Evolutionary conservation across 345 rosid species (phyloP).

Genomic region (Dimocarpus longan): DNA sequence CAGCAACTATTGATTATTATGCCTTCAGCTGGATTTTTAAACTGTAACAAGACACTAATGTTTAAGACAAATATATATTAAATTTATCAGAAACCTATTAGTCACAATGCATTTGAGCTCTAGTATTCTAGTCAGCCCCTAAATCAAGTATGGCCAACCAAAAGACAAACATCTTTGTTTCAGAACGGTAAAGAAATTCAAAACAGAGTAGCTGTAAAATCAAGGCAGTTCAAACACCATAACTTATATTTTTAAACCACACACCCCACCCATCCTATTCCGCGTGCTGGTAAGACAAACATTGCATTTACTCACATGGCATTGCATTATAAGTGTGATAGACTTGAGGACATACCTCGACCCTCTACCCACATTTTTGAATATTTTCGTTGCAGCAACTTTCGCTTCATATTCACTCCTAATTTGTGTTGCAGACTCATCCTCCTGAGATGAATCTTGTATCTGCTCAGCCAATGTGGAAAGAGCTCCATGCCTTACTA

Average conservation of each 20-base stretch:
- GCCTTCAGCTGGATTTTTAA: too few species aligned
- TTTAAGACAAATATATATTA: too few species aligned
- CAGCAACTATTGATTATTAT: too few species aligned
- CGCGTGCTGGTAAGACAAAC: neutral
- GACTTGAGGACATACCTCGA: slow-evolving; percentile 49
- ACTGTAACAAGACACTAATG: too few species aligned
- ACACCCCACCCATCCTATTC: neutral
- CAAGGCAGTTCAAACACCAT: neutral
- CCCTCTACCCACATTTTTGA: slow-evolving; percentile 65
- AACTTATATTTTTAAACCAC: too few species aligned
- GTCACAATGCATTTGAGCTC: too few species aligned
- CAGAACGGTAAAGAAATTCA: too few species aligned
- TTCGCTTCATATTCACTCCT: slow-evolving; percentile 77
- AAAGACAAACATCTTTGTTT: too few species aligned
- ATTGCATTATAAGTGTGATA: neutral
- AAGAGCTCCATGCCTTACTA: slow-evolving; percentile 64
- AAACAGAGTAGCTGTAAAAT: too few species aligned
- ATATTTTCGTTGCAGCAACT: slow-evolving; percentile 81
- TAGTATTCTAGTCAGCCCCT: too few species aligned
- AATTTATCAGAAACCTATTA: too few species aligned
- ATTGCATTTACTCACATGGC: neutral
- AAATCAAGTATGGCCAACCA: too few species aligned
- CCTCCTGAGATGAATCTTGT: slow-evolving; percentile 46
- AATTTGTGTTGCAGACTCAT: slow-evolving; percentile 64
- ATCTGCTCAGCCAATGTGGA: slow-evolving; percentile 87